Percentiles rank a stretch among this genome's conserved stretches.
Conservation (phyloP, 768 basidiomycete genomes). For the Trametes elegans region DNA sequence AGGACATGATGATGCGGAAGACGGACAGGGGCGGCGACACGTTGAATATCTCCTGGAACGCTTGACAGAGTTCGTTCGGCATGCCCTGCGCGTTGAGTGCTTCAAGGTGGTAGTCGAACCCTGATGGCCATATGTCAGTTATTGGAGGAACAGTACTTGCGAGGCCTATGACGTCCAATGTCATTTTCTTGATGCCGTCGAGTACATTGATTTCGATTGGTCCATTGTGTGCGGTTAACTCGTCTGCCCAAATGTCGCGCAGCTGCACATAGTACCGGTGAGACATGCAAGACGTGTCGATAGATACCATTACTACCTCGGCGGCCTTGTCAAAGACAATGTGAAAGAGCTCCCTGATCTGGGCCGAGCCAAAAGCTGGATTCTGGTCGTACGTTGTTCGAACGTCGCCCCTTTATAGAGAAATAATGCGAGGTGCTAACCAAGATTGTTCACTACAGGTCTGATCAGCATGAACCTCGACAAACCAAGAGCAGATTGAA, state of each 20-base stretch:
- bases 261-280: background rate
- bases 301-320: constrained; percentile 8
- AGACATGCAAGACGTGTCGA: background rate
- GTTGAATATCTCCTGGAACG: constrained; percentile 27
- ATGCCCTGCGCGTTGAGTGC: constrained; percentile 26
- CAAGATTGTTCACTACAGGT: background rate
- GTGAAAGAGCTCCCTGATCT: constrained; percentile 23
- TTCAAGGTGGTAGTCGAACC: constrained; percentile 35
- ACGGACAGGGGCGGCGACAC: background rate
- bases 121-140: constrained; percentile 14
- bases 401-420: background rate
- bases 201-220: background rate
- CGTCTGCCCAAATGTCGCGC: background rate
- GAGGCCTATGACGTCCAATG: background rate
- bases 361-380: constrained; percentile 30
- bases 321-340: constrained; percentile 26
- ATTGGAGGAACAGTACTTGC: background rate
- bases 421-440: background rate
- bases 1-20: constrained; percentile 1
- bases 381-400: constrained; percentile 13
- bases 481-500: background rate
- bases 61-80: constrained; percentile 31
- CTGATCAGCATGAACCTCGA: background rate
- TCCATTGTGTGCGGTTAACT: background rate
- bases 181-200: background rate